phyloP scores from a whole-genome alignment of 2,329 filamentous ascomycete species.

The Neonectria sp. region DNA sequence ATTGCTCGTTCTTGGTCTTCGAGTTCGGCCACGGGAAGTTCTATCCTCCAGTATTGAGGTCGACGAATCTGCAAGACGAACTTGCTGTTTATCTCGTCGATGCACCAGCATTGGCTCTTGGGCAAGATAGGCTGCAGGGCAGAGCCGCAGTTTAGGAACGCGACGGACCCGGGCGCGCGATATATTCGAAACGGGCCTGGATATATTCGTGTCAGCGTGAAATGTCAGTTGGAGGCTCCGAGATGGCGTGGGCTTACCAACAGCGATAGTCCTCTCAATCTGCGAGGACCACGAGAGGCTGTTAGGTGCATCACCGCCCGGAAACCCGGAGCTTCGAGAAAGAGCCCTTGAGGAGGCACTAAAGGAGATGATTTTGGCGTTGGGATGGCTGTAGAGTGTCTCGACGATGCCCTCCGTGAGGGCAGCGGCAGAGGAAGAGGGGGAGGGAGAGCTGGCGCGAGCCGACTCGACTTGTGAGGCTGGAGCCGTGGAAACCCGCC shows the following conservation, averaged over 20 bases:
- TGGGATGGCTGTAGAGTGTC: slow-evolving; percentile 81
- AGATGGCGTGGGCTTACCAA: slow-evolving; percentile 66
- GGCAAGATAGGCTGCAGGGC: slow-evolving; percentile 90
- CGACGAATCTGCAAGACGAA: slow-evolving; percentile 90
- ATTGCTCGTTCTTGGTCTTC: slow-evolving; percentile 69
- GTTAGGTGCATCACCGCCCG: slow-evolving; percentile 67
- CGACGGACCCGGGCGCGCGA: slow-evolving; percentile 86
- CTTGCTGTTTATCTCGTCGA: slow-evolving; percentile 83
- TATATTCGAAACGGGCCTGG: slow-evolving; percentile 85
- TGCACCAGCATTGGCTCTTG: slow-evolving; percentile 94
- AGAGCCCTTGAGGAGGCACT: slow-evolving; percentile 54
- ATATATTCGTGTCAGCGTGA: slow-evolving; percentile 5
- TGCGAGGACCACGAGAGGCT: slow-evolving; percentile 81
- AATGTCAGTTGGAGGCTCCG: no score
- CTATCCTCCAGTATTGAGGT: slow-evolving; percentile 92
- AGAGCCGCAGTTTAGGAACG: slow-evolving; percentile 88
- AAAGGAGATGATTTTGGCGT: slow-evolving; percentile 77
- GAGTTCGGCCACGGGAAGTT: slow-evolving; percentile 76
- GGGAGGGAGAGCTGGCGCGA: slow-evolving; percentile 40
- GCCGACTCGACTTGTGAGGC: slow-evolving; percentile 41
- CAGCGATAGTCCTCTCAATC: slow-evolving; percentile 86
- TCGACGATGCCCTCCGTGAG: slow-evolving; percentile 63
- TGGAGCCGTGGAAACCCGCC: slow-evolving; percentile 58
- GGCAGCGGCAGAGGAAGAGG: slow-evolving; percentile 13
- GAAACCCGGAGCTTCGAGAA: slow-evolving; percentile 51